Evolutionary conservation across 371 early-diverging fungal genomes (phyloP), one percentile per base, ranked within the genome.

Genomic region (Basidiobolus meristosporus): DNA sequence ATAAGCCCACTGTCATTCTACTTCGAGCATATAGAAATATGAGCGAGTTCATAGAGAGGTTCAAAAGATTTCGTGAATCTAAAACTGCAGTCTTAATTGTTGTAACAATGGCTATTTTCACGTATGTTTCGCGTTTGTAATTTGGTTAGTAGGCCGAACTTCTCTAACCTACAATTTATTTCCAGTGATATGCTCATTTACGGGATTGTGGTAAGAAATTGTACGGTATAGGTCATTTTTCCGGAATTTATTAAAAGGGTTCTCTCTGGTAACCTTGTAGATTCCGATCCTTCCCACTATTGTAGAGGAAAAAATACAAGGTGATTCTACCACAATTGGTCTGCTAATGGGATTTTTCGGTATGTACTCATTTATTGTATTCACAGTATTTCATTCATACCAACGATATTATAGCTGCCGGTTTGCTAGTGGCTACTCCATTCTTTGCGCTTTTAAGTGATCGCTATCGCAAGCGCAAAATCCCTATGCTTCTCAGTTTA

Each of bases 281-380:
- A 72, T 87, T 19, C 89, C 90, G 17, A 70, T 84, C 38, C 56
- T 88, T 22, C 90, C 90, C 3, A 53, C 60, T 18, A 66, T 90
- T n/a, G 70, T 90, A 9, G 57, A 68, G 38, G 64, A 75, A 7
- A 52, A 64, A 14, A 59, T 71, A 36, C 62, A 68, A 14, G 72
- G 73, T 18, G 64, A 73, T 46, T 62, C 73, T 1, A 54, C 60
- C 15, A 67, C 65, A 44, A 70, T 81, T 39, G 88, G 87, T 1
- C 56, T 88, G 21, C 65, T 90, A 26, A 77, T 90, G 51, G 85
- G 80, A 6, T 69, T 67, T 46, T 88, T 77, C 51, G 83, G 81
- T 63, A 64, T 49, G 34, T 30, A 18, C 14, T 6, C 37, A 9
- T 21, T 28, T 33, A 45, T 4, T 31, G 30, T 0, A 1, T 6